These are phyloP conservation scores for Venturia carpophila DNA, from an alignment of 2,329 filamentous ascomycete species.

Conservation along the genomic window DNA sequence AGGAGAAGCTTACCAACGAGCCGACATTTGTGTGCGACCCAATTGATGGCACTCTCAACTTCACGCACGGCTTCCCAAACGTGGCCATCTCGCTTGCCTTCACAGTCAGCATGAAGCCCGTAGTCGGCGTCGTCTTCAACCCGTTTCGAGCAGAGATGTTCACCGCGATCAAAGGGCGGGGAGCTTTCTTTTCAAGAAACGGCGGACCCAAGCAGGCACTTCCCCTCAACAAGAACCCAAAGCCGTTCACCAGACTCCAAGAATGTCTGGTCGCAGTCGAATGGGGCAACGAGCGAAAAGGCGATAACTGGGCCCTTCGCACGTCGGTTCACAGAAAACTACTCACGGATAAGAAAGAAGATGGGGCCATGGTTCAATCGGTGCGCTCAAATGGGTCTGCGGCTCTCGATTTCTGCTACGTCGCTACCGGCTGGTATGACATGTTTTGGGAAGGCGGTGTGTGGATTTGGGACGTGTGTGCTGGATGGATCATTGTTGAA, in stretches of 20 bases:
- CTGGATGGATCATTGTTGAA: constrained; percentile 33
- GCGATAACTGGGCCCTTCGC: constrained; percentile 32
- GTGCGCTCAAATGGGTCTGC: constrained; percentile 31
- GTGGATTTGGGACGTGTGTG: constrained; percentile 32
- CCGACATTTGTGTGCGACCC: constrained; percentile 34
- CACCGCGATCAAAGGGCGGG: constrained; percentile 29
- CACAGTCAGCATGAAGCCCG: constrained; percentile 27
- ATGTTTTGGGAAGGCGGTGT: constrained; percentile 33
- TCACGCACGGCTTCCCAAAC: constrained; percentile 33
- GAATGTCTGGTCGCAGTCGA: constrained; percentile 31
- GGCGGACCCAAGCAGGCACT: constrained; percentile 26
- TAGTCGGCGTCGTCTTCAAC: constrained; percentile 32
- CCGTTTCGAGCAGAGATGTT: constrained; percentile 31
- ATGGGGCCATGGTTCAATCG: constrained; percentile 30
- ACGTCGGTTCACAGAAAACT: constrained; percentile 26
- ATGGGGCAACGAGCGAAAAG: constrained; percentile 32
- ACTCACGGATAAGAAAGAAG: constrained; percentile 25
- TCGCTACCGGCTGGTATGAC: constrained; percentile 30
- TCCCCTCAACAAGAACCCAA: constrained; percentile 26
- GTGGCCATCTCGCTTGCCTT: constrained; percentile 30
- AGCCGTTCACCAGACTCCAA: constrained; percentile 25
- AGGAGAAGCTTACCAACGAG: constrained; percentile 26
- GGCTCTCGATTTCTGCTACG: constrained; percentile 34
- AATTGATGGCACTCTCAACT: constrained; percentile 35
- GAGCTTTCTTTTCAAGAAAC: constrained; percentile 26